Conservation (phyloP, 768 basidiomycete species). For the Mrakia blollopis region DNA sequence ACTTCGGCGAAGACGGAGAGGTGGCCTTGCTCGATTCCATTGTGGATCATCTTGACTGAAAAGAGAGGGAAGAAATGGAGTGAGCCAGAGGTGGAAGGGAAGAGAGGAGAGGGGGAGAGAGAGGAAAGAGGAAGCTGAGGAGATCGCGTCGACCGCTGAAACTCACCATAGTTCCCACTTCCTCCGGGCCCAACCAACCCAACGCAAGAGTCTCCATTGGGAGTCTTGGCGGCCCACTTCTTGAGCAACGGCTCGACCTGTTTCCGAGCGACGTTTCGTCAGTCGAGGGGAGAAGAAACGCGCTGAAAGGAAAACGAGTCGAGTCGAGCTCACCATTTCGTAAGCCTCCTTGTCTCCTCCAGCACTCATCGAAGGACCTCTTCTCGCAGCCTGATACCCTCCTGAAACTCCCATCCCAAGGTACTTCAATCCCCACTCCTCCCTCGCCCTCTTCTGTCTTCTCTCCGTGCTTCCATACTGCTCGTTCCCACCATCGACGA, state of each 20-base stretch:
- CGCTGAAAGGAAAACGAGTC: background rate
- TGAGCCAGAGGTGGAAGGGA: background rate
- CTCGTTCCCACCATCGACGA: conserved; percentile 44
- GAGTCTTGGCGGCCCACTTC: conserved; percentile 43
- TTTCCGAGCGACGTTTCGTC: background rate
- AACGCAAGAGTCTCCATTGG: conserved; percentile 42
- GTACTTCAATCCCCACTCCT: conserved; percentile 38
- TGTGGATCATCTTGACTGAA: conserved; percentile 41
- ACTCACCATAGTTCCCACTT: conserved; percentile 40
- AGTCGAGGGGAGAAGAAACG: background rate
- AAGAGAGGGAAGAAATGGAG: background rate
- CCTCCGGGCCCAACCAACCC: conserved; percentile 42
- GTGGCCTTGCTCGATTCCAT: conserved; percentile 42
- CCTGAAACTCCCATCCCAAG: conserved; percentile 43
- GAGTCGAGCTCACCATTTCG: conserved; percentile 27
- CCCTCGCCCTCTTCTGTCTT: conserved; percentile 36
- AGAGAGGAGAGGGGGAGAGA: too few species aligned
- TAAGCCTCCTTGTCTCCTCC: conserved; percentile 41
- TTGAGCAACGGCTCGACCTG: conserved; percentile 39
- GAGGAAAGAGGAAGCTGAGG: too few species aligned
- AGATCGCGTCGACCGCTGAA: background rate
- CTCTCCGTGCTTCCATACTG: conserved; percentile 42
- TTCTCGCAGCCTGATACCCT: conserved; percentile 44
- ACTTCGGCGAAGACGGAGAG: conserved; percentile 40
- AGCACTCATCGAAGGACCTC: conserved; percentile 43